Base-by-base conservation (phyloP, 495 filamentous ascomycete species). In the Mycothermus thermophilus region DNA sequence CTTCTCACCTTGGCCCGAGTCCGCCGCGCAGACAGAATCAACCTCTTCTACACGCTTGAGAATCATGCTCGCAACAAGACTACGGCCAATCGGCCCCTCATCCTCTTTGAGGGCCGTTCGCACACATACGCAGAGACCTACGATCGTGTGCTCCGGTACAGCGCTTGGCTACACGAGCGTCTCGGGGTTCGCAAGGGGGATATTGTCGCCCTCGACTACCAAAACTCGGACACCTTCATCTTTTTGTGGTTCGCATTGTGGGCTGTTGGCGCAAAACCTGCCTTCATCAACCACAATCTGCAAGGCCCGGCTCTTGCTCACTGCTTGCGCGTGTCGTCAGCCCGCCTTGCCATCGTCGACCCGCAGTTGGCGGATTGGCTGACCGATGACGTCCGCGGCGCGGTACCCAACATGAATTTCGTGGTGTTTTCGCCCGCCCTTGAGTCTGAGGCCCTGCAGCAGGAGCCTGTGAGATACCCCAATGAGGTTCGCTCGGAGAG, bases 151-250 rank as follows among this genome's bases (percentile, higher is more conserved):
- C 62, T 94, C 20, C 77, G 74, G 31, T 92, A 87, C 43, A 88
- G 82, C 14, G 67, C 78, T 19, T 95, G 81, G 81, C 62, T 95
- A 34, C 78, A 78, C 50, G 71, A 67, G 10, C 63, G 50, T 5
- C 68, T 79, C 33, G 66, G 64, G 3, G 66, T 95, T 25, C 72
- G 73, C 36, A 62, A 71, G 14, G 67, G 71, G 38, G 85, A 95
- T 34, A 71, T 96, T 22, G 81, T 97, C 3, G 87, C 87, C 0
- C 66, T 97, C 50, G 72, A 93, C 54, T 78, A 83, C 41, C 77
- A 79, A 62, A 97, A 97, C 48, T 79, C 72, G 11, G 75, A 80
- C 2, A 67, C 82, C 81, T 77, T 93, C 75, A 48, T 83, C 14
- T 42, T 66, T n/a, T 17, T 63, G 15, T 65, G 62, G 58, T 48